These are phyloP conservation scores for Marasmius fiardii DNA, from an alignment of 1,284 basidiomycete species.

Conservation along the genomic window DNA sequence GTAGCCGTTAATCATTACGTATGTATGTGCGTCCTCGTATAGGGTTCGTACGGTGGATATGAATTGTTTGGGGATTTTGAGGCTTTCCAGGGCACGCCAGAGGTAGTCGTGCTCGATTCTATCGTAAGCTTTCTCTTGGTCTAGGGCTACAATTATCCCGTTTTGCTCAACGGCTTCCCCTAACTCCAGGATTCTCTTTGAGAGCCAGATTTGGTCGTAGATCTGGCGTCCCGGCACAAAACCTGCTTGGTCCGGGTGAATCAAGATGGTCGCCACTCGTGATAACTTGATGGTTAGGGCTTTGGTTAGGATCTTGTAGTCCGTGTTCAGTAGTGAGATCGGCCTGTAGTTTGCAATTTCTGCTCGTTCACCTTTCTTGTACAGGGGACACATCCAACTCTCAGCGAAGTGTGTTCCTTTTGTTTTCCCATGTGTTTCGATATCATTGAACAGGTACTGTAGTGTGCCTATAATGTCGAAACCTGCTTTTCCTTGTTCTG, in stretches of 20 bases:
- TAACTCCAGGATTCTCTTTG: constrained; percentile 16
- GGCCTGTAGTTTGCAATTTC: constrained; percentile 15
- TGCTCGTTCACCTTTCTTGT: constrained; percentile 11
- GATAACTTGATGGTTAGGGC: constrained; percentile 8
- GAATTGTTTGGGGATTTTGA: constrained; percentile 12
- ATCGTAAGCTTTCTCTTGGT: constrained; percentile 7
- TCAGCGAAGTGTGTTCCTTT: neutral
- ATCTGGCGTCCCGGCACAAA: constrained; percentile 19
- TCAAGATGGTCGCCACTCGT: neutral
- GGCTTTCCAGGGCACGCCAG: constrained; percentile 13
- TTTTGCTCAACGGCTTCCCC: constrained; percentile 18
- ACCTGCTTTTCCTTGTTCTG: neutral
- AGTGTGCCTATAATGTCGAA: neutral
- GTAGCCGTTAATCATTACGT: constrained; percentile 20
- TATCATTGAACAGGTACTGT: constrained; percentile 3
- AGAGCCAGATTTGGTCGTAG: constrained; percentile 17
- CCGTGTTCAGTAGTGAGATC: constrained; percentile 14
- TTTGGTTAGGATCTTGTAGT: constrained; percentile 16
- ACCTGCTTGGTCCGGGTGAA: constrained; percentile 18
- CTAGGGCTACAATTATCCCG: constrained; percentile 10
- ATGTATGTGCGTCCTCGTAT: constrained; percentile 16
- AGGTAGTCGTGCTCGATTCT: constrained; percentile 18
- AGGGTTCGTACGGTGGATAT: constrained; percentile 15
- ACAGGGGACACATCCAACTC: too few relatives aligned
- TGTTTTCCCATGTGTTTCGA: constrained; percentile 2